Evolutionary conservation across 2,329 filamentous ascomycete genomes (phyloP).

Genomic region (Colletotrichum phormii): DNA sequence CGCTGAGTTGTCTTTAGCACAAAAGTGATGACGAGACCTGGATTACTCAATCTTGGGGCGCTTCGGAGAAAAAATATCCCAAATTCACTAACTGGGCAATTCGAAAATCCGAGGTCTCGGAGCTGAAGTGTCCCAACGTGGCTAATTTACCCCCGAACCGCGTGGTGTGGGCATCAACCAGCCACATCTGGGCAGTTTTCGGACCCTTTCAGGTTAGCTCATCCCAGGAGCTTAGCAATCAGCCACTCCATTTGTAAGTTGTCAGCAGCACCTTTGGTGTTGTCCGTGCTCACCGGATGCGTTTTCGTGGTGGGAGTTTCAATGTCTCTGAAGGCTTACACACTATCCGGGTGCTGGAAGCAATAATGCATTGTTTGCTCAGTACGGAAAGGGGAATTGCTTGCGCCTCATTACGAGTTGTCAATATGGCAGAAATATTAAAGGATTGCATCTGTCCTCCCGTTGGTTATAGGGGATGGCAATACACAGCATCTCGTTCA

Average conservation of each 20-base stretch:
- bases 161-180: no score
- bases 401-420: background rate
- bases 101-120: background rate
- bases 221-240: background rate
- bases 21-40: background rate
- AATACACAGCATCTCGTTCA: background rate
- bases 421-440: background rate
- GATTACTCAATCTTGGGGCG: background rate
- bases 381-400: no score
- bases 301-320: background rate
- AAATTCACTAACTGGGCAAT: background rate
- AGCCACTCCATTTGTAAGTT: slow-evolving; percentile 1
- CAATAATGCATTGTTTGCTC: background rate
- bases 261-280: background rate
- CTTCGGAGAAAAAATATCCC: background rate
- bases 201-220: background rate
- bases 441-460: background rate
- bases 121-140: background rate
- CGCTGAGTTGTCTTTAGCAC: background rate
- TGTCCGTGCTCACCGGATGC: background rate
- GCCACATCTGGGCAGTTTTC: background rate
- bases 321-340: background rate
- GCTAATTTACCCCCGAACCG: background rate
- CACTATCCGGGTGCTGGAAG: background rate
- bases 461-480: no score